Percentiles rank a stretch among this genome's conserved stretches.
Evolutionary conservation across 805 yeast genomes (phyloP).

Genomic region (Lipomyces anomalus): DNA sequence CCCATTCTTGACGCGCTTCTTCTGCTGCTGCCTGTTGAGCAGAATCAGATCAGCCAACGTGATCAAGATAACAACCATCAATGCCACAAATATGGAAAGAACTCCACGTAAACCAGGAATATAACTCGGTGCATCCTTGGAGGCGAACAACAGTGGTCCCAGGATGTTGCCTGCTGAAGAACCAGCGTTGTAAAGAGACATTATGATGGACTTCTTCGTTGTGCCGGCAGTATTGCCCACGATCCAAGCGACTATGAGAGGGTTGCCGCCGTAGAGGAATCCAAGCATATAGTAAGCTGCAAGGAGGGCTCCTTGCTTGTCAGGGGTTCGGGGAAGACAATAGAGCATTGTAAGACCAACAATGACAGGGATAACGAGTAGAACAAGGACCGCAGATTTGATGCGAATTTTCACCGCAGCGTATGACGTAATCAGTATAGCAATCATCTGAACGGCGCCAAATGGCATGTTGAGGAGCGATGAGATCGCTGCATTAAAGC

Average conservation of each 20-base stretch:
- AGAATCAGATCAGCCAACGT: not conserved
- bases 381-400: too few species aligned
- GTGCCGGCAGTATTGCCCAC: constrained; percentile 34
- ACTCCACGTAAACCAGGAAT: constrained; percentile 21
- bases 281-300: too few species aligned
- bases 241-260: constrained; percentile 26
- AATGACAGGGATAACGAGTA: too few species aligned
- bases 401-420: too few species aligned
- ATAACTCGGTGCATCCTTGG: constrained; percentile 55
- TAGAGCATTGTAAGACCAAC: too few species aligned
- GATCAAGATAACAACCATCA: constrained; percentile 4
- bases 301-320: too few species aligned
- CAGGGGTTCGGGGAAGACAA: too few species aligned
- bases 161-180: constrained; percentile 34
- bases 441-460: constrained; percentile 32
- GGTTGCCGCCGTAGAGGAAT: too few species aligned
- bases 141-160: constrained; percentile 67
- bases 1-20: constrained; percentile 12
- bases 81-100: constrained; percentile 12
- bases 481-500: constrained; percentile 30
- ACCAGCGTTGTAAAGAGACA: constrained; percentile 19
- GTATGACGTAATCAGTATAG: constrained; percentile 23
- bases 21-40: constrained; percentile 12
- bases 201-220: constrained; percentile 26
- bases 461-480: constrained; percentile 33